Evolutionary conservation across 2,329 filamentous ascomycete species (phyloP), one percentile per base, ranked within the genome.

Genomic region (Trichoderma atrobrunneum): DNA sequence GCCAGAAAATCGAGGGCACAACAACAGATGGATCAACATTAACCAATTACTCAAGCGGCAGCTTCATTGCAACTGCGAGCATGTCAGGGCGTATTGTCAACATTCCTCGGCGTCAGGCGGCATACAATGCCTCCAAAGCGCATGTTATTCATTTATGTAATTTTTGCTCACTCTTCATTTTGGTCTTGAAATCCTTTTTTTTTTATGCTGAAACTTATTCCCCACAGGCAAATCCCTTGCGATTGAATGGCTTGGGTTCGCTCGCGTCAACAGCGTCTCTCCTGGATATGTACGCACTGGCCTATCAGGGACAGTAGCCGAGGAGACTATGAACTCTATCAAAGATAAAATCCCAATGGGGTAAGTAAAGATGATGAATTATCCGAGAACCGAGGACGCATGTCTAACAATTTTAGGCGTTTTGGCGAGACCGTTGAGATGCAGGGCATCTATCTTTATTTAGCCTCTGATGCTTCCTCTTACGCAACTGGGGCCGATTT

Each of bases 31-130:
- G 64, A 43, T 18, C 51, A n/a, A 43, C 43, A 28, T 21, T 67
- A 32, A 16, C 21, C 24, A 57, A 57, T 18, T 67, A 57, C 39
- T n/a, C 30, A 16, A 67, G 64, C 8, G 64, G 64, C 7, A 67
- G 64, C 48, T 67, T 67, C 24, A 67, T 67, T 14, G 51, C 64
- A 30, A 95, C 93, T 5, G 91, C 93, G 0, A 92, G 89, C 72
- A 95, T 95, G 88, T 92, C 89, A 75, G 93, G 90, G 5, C 91
- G 92, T 78, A 91, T 95, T 76, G 91, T 90, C 78, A 95, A 94
- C 79, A 87, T 93, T 72, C 93, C 92, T 7, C 92, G 94, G 82
- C 79, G 90, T 75, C 92, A 95, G 82, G 86, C 90, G 5, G 88
- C 90, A 7, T 94, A 94, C 79, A 93, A 93, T 79, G 89, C 89